Percentiles rank a stretch among this genome's conserved stretches.
phyloP scores from a whole-genome alignment of 2,329 filamentous ascomycete species.

The Harringtonia lauricola region DNA sequence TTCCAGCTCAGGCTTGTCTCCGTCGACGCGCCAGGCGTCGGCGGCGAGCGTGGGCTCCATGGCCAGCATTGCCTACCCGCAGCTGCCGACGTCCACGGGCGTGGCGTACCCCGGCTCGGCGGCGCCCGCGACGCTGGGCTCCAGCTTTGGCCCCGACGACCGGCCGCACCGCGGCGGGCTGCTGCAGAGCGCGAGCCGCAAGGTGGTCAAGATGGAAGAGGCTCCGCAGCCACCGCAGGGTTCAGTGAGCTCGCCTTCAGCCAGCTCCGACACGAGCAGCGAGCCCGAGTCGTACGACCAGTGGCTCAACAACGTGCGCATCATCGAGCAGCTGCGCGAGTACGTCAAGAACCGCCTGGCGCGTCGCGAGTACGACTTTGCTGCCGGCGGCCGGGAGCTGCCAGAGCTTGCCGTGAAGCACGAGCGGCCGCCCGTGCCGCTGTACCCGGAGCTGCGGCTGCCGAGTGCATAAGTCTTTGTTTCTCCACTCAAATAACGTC shows the following conservation, averaged over 20 bases:
- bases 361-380: conserved; percentile 37
- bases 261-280: conserved; percentile 37
- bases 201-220: conserved; percentile 17
- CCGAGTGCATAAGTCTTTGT: conserved; percentile 2
- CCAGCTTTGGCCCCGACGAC: conserved; percentile 51
- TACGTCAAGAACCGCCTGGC: conserved; percentile 47
- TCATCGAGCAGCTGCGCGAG: conserved; percentile 50
- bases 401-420: conserved; percentile 10
- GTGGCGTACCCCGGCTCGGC: conserved; percentile 51
- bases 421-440: conserved; percentile 3
- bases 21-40: conserved; percentile 44
- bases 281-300: conserved; percentile 52
- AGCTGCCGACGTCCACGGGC: conserved; percentile 53
- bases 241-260: conserved; percentile 41
- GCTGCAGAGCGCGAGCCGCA: conserved; percentile 46
- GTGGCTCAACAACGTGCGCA: conserved; percentile 56
- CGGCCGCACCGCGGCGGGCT: conserved; percentile 56
- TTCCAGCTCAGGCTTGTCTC: conserved; percentile 61
- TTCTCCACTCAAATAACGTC: not conserved
- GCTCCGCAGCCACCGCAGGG: conserved; percentile 29
- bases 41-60: conserved; percentile 1
- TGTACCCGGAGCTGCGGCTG: conserved; percentile 13
- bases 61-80: conserved; percentile 61
- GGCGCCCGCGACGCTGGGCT: conserved; percentile 60
- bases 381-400: not conserved